phyloP scores from a whole-genome alignment of 345 rosid genomes.

The Lepidium africanum region DNA sequence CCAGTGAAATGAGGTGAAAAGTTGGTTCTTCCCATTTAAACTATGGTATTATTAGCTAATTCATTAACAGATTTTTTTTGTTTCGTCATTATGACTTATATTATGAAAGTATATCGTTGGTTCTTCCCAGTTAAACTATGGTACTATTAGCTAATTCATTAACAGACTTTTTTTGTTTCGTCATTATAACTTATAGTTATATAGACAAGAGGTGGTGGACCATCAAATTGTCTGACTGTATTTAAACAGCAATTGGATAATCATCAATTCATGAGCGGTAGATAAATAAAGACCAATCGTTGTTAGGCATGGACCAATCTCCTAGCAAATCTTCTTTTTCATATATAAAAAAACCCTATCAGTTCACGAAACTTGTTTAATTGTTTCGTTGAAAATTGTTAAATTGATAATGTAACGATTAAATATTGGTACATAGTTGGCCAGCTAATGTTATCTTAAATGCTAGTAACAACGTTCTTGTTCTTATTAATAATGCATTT shows the following conservation, averaged over 20 bases:
- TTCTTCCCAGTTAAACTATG: background rate
- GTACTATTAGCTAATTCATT: background rate
- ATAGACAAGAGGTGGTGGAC: constrained; percentile 6
- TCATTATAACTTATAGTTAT: background rate
- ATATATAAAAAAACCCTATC: background rate
- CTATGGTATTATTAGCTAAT: no score
- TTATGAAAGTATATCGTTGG: background rate
- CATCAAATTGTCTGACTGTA: background rate
- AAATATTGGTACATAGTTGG: constrained; percentile 5
- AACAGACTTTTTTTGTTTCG: no score
- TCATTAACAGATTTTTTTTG: no score
- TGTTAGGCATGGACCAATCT: constrained; percentile 2
- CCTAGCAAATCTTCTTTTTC: background rate
- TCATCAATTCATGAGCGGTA: constrained; percentile 11
- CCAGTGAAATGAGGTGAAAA: no score
- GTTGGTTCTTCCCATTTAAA: no score
- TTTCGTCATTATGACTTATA: no score
- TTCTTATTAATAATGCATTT: background rate
- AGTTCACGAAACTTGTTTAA: background rate
- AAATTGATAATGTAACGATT: background rate
- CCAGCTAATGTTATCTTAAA: constrained; percentile 20
- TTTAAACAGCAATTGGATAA: background rate
- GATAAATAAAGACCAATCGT: constrained; percentile 1
- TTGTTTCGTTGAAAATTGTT: background rate
- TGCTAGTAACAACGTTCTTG: constrained; percentile 14